phyloP scores from a whole-genome alignment of 1,139 yeast genomes.

The Debaryomycetaceae sp. region DNA sequence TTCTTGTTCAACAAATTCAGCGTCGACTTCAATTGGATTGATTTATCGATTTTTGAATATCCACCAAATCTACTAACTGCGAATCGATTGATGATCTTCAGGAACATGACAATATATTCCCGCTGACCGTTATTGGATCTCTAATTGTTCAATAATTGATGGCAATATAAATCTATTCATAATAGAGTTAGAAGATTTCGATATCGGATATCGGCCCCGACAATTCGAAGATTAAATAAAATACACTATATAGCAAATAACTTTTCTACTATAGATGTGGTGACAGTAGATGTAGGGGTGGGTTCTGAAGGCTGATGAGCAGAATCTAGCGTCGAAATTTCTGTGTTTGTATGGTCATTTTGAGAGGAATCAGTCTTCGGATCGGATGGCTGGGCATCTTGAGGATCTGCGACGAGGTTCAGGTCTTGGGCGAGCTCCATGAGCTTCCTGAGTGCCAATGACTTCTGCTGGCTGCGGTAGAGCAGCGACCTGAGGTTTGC shows the following conservation, averaged over 20 bases:
- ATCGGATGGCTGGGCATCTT: neutral
- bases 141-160: neutral
- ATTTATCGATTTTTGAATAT: neutral
- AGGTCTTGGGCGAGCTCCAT: conserved; percentile 5
- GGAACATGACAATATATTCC: neutral
- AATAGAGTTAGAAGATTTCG: neutral
- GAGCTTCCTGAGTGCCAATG: conserved; percentile 14
- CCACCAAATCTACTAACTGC: neutral
- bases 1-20: neutral
- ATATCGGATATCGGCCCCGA: conserved; percentile 5
- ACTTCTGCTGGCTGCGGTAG: conserved; percentile 35
- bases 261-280: conserved; percentile 18
- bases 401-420: neutral
- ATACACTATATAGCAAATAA: conserved; percentile 12
- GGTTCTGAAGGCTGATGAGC: neutral
- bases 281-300: conserved; percentile 6
- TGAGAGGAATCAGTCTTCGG: neutral
- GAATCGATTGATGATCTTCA: neutral
- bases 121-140: neutral
- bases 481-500: conserved; percentile 38
- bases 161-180: neutral
- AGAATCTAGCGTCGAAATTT: conserved; percentile 1
- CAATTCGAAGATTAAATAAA: neutral
- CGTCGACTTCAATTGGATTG: neutral
- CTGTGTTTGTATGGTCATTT: neutral